Evolutionary conservation across 805 yeast species (phyloP).

Genomic region (Schizosaccharomyces japonicus): DNA sequence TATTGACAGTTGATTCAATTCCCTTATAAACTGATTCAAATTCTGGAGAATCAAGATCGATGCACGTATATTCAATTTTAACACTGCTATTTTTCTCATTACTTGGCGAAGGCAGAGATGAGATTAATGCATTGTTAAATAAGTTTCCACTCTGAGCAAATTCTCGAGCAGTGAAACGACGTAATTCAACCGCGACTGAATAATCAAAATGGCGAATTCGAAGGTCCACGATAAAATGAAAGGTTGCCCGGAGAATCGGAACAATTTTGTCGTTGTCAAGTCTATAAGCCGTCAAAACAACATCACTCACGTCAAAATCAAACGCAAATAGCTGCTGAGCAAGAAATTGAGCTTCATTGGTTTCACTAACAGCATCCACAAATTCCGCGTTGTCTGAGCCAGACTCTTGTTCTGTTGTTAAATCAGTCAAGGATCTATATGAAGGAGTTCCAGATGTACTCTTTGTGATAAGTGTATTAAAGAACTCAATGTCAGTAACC

Average conservation of each 20-base stretch:
- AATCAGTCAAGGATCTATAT: too few relatives aligned
- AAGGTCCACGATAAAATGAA: not conserved
- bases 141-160: not conserved
- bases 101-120: not conserved
- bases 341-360: not conserved
- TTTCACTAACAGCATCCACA: not conserved
- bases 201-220: not conserved
- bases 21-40: slow-evolving; percentile 12
- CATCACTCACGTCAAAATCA: slow-evolving; percentile 36
- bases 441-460: too few relatives aligned
- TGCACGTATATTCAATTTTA: slow-evolving; percentile 11
- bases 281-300: not conserved
- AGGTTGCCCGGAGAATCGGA: not conserved
- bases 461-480: too few relatives aligned
- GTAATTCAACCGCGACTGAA: not conserved
- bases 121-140: not conserved
- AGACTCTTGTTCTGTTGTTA: too few relatives aligned
- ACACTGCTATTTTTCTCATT: slow-evolving; percentile 5
- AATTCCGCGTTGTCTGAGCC: too few relatives aligned
- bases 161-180: not conserved
- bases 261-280: not conserved
- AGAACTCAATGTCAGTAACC: too few relatives aligned
- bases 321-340: slow-evolving; percentile 50
- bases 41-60: slow-evolving; percentile 11
- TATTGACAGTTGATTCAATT: slow-evolving; percentile 50